These are phyloP conservation scores for Yamadazyma blattariae DNA, from an alignment of 1,139 yeast species.

Conservation along the genomic window DNA sequence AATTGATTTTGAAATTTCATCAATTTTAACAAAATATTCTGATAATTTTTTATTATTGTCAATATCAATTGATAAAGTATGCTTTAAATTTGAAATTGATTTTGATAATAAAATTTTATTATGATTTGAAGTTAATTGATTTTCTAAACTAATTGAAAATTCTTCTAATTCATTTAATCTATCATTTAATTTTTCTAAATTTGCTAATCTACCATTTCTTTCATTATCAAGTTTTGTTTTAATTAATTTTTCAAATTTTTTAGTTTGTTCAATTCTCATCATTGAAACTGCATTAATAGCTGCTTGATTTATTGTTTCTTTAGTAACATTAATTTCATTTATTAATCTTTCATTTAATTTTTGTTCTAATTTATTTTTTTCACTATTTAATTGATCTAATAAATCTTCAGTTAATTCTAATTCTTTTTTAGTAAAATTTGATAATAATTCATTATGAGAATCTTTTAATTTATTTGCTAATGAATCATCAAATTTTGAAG, in stretches of 20 bases:
- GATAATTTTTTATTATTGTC: constrained; percentile 32
- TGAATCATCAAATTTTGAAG: constrained; percentile 42
- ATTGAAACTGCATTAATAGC: constrained; percentile 76
- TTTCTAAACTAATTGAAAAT: constrained; percentile 57
- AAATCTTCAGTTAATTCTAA: constrained; percentile 49
- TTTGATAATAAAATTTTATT: constrained; percentile 56
- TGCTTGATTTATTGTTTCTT: constrained; percentile 64
- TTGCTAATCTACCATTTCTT: constrained; percentile 76
- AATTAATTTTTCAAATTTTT: constrained; percentile 65
- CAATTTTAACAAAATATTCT: constrained; percentile 48
- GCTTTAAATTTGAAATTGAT: constrained; percentile 53
- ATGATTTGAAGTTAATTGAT: constrained; percentile 54
- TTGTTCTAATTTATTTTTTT: constrained; percentile 60
- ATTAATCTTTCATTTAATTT: constrained; percentile 60
- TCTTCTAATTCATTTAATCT: constrained; percentile 59
- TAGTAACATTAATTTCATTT: constrained; percentile 68
- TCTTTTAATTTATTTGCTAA: constrained; percentile 34
- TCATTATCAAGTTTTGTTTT: constrained; percentile 69
- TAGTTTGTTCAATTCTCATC: constrained; percentile 69
- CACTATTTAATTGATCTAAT: constrained; percentile 46
- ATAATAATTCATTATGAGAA: constrained; percentile 49
- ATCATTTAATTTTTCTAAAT: constrained; percentile 57
- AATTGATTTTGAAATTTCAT: constrained; percentile 38
- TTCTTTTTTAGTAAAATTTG: constrained; percentile 56
- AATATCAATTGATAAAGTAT: constrained; percentile 17